These are phyloP conservation scores for Fusarium nanum DNA, from an alignment of 2,329 filamentous ascomycete genomes.

Conservation along the genomic window DNA sequence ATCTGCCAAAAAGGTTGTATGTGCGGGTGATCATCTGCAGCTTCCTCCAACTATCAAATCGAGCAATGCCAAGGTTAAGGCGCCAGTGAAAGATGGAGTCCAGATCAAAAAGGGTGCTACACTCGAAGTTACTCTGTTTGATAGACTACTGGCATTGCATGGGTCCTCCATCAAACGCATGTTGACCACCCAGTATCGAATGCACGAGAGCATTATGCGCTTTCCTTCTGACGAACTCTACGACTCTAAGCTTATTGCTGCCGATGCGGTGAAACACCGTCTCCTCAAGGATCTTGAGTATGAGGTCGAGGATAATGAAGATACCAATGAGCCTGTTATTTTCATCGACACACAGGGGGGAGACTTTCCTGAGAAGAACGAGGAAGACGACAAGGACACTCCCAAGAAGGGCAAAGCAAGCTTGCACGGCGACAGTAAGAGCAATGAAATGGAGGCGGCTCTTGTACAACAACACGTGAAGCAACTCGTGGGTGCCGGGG, in stretches of 20 bases:
- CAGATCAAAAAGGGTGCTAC: slow-evolving; percentile 65
- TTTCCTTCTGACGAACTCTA: slow-evolving; percentile 94
- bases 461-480: slow-evolving; percentile 83
- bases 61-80: slow-evolving; percentile 64
- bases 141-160: slow-evolving; percentile 84
- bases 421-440: slow-evolving; percentile 75
- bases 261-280: slow-evolving; percentile 78
- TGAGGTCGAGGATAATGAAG: slow-evolving; percentile 80
- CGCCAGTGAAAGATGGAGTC: slow-evolving; percentile 52
- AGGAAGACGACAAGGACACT: slow-evolving; percentile 72
- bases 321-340: slow-evolving; percentile 87
- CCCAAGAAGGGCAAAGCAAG: slow-evolving; percentile 59
- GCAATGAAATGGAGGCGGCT: slow-evolving; percentile 89
- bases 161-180: slow-evolving; percentile 89
- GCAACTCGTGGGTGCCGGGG: slow-evolving; percentile 80
- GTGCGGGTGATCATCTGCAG: slow-evolving; percentile 94
- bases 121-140: slow-evolving; percentile 92
- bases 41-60: slow-evolving; percentile 95
- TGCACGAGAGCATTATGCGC: slow-evolving; percentile 95
- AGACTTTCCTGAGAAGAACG: slow-evolving; percentile 85
- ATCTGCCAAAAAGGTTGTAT: slow-evolving; percentile 82
- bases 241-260: slow-evolving; percentile 82
- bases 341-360: slow-evolving; percentile 98
- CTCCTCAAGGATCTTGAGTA: slow-evolving; percentile 83
- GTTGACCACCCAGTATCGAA: slow-evolving; percentile 97